Base-by-base conservation (phyloP, 371 early-diverging fungal species). In the Lichtheimia ornata region DNA sequence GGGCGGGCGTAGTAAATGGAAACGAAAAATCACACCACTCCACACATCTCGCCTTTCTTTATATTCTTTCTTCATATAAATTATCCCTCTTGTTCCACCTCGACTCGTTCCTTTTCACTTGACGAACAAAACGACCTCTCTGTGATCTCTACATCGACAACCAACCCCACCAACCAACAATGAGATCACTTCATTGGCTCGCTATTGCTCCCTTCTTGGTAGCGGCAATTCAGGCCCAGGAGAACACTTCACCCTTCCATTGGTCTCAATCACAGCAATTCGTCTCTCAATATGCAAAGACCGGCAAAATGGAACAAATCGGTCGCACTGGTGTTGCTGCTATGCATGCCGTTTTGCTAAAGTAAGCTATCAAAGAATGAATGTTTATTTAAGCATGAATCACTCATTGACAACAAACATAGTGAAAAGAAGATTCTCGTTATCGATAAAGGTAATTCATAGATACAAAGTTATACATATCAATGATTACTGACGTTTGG, bases 241-340 rank as follows among this genome's bases (percentile, higher is more conserved):
- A 61, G 17, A 41, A 54, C 41, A 41, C 14, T 55, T 51, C 47
- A 5, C 79, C 80, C 14, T 79, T 79, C 56, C 58, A 62, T 41
- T 73, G 70, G 76, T 28, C 65, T 20, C 70, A 72, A 63, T 68
- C 76, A 2, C 77, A 75, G 55, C 64, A 63, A 42, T 61, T 70
- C 50, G 53, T 72, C 27, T 76, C 79, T 5, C 74, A 76, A 53
- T 74, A 65, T 58, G 64, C 69, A 30, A 60, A 45, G 17, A 58
- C 71, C 2, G 80, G 80, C 30, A 76, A 72, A 66, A 79, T 79
- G 74, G 70, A 71, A 22, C 77, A 76, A 55, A 67, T 50, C 28
- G 80, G 80, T 25, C 64, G 68, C 24, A 76, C 80, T 0, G 80
- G 80, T 24, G 80, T 77, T 15, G 66, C 77, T 18, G 80, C 77